These are phyloP conservation scores for Gamarada debralockiae DNA, from an alignment of 495 filamentous ascomycete genomes.

Conservation along the genomic window DNA sequence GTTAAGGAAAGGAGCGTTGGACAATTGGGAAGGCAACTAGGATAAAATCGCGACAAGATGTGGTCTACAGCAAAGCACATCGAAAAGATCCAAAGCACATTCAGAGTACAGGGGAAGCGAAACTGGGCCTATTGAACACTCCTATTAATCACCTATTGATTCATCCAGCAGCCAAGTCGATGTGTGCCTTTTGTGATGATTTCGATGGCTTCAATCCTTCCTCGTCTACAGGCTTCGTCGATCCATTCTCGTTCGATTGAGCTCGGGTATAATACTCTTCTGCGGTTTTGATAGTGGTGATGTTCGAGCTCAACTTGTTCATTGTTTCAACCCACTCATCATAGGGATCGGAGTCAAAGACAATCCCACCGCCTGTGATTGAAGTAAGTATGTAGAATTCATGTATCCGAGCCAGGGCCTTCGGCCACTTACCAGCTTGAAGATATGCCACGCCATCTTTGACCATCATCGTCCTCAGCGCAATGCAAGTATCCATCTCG, in stretches of 20 bases:
- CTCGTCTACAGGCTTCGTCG: neutral
- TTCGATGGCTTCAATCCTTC: neutral
- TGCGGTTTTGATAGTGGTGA: conserved; percentile 78
- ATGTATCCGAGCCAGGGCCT: neutral
- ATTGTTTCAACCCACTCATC: conserved; percentile 97
- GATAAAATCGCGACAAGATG: too few relatives aligned
- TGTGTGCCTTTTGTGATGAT: conserved; percentile 7
- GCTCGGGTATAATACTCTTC: conserved; percentile 64
- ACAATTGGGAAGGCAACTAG: too few relatives aligned
- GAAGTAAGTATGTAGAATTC: neutral
- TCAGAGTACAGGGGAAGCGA: too few relatives aligned
- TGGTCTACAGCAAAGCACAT: too few relatives aligned
- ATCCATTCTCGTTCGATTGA: conserved; percentile 5
- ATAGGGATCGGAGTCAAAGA: conserved; percentile 90
- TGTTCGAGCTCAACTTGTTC: conserved; percentile 90
- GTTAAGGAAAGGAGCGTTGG: too few relatives aligned
- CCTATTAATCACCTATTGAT: neutral
- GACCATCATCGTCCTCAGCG: conserved; percentile 91
- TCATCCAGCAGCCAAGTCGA: conserved; percentile 14
- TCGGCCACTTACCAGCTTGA: conserved; percentile 60
- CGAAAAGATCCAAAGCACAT: too few relatives aligned
- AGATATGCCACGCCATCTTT: conserved; percentile 90
- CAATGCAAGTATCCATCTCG: conserved; percentile 98
- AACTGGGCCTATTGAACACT: neutral
- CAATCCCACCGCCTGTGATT: conserved; percentile 81